Evolutionary conservation across 129 eudicot genomes (phyloP).

Genomic region (Lactuca sativa): DNA sequence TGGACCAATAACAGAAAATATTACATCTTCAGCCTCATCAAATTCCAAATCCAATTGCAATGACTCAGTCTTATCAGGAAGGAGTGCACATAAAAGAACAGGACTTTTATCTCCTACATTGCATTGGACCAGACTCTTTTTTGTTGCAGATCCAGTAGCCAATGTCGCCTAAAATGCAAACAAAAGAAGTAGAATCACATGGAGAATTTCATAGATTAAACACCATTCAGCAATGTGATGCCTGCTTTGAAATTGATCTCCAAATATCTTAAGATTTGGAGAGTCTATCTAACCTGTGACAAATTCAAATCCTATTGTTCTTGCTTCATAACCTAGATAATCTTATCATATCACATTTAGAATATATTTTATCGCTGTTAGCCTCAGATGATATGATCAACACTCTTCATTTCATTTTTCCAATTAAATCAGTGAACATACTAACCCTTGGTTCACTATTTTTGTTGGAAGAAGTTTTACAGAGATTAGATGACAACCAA

Average conservation of each 20-base stretch:
- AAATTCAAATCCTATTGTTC: no score
- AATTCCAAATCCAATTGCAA: conserved; percentile 84
- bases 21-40: conserved; percentile 73
- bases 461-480: conserved; percentile 1
- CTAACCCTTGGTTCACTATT: conserved; percentile 8
- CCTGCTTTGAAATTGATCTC: background rate
- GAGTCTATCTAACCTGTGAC: no score
- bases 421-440: background rate
- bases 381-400: background rate
- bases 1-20: conserved; percentile 88
- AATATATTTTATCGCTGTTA: background rate
- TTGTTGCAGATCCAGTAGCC: conserved; percentile 55
- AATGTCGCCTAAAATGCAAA: conserved; percentile 65
- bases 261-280: background rate
- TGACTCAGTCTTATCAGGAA: conserved; percentile 70
- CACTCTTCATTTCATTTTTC: background rate
- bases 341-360: background rate
- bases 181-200: background rate
- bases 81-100: conserved; percentile 69
- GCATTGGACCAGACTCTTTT: conserved; percentile 73
- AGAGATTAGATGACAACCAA: background rate
- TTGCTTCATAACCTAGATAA: no score
- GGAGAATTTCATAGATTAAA: no score
- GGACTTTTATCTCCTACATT: conserved; percentile 80
- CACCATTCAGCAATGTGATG: background rate